Conservation (phyloP, 371 early-diverging fungal species). For the Mucor sp. region DNA sequence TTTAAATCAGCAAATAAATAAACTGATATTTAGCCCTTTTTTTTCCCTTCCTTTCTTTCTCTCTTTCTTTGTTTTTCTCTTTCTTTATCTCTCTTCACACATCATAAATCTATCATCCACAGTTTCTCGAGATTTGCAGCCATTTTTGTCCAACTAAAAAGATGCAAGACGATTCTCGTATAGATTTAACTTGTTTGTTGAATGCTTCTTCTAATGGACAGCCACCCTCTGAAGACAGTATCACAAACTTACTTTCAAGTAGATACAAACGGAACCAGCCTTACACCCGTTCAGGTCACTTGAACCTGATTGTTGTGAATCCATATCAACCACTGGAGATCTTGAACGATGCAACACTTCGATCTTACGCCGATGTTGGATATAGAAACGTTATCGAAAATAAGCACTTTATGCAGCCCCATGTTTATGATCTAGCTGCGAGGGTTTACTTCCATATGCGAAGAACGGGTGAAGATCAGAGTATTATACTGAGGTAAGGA, state of each 20-base stretch:
- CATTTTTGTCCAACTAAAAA: background rate
- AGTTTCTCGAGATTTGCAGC: background rate
- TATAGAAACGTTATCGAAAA: slow-evolving; percentile 51
- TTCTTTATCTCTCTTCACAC: background rate
- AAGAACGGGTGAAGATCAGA: slow-evolving; percentile 82
- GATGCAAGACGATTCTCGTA: slow-evolving; percentile 56
- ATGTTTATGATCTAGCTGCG: slow-evolving; percentile 66
- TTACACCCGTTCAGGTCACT: slow-evolving; percentile 62
- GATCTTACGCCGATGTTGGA: slow-evolving; percentile 58
- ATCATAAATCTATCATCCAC: background rate
- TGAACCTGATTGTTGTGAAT: slow-evolving; percentile 62
- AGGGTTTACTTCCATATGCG: slow-evolving; percentile 78
- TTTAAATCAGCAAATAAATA: background rate
- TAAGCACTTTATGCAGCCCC: slow-evolving; percentile 51
- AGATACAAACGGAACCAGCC: slow-evolving; percentile 58
- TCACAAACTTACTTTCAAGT: slow-evolving; percentile 55
- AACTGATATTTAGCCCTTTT: background rate
- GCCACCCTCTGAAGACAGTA: slow-evolving; percentile 58
- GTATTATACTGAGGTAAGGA: slow-evolving; percentile 72
- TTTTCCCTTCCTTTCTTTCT: background rate
- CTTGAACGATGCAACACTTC: slow-evolving; percentile 55
- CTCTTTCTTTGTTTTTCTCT: slow-evolving; percentile 3
- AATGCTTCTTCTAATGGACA: slow-evolving; percentile 26
- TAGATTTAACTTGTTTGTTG: slow-evolving; percentile 47
- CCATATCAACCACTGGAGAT: slow-evolving; percentile 57